Evolutionary conservation across 805 yeast species (phyloP).

Genomic region (Candida awuae): DNA sequence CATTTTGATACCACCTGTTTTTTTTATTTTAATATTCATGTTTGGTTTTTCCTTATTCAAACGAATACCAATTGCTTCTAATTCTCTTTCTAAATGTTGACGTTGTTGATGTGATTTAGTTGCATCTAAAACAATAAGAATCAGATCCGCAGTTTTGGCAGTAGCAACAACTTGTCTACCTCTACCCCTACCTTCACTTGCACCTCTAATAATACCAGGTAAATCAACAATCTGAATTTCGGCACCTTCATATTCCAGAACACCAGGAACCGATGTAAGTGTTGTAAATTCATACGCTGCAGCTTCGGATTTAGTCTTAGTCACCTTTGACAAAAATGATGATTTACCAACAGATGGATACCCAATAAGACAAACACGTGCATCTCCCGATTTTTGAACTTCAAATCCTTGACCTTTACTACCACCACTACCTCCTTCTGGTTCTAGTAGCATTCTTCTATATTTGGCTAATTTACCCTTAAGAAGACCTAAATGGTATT

Average conservation of each 20-base stretch:
- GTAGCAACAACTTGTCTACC: slow-evolving; percentile 96
- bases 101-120: slow-evolving; percentile 90
- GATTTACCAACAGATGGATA: slow-evolving; percentile 98
- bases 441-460: slow-evolving; percentile 85
- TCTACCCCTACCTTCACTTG: slow-evolving; percentile 94
- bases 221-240: slow-evolving; percentile 95
- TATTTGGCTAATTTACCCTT: slow-evolving; percentile 93
- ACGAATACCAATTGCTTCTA: slow-evolving; percentile 91
- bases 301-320: slow-evolving; percentile 89
- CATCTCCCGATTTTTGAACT: slow-evolving; percentile 93
- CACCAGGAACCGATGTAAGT: slow-evolving; percentile 93
- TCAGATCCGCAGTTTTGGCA: slow-evolving; percentile 88
- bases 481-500: slow-evolving; percentile 87
- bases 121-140: slow-evolving; percentile 91
- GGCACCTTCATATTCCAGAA: slow-evolving; percentile 90
- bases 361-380: slow-evolving; percentile 90
- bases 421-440: slow-evolving; percentile 60
- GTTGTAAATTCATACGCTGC: slow-evolving; percentile 96
- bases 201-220: slow-evolving; percentile 96
- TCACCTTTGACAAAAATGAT: slow-evolving; percentile 77
- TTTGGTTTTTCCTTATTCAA: slow-evolving; percentile 77
- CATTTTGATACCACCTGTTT: slow-evolving; percentile 86
- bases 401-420: slow-evolving; percentile 81
- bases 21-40: slow-evolving; percentile 67
- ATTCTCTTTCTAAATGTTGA: slow-evolving; percentile 74